phyloP scores from a whole-genome alignment of 805 yeast species.

The Starmerella floricola region DNA sequence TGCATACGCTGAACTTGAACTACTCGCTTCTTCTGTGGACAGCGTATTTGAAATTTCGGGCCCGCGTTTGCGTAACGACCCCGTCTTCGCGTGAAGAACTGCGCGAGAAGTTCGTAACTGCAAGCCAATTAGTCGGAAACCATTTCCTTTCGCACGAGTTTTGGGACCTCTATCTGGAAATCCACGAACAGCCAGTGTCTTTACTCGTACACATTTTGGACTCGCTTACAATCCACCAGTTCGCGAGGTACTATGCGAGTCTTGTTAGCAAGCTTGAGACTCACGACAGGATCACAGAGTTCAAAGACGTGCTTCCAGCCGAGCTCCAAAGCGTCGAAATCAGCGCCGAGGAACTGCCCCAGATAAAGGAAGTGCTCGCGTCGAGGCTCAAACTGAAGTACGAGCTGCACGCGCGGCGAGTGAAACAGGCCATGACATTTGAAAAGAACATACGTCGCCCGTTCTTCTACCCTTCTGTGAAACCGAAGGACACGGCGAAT shows the following conservation, averaged over 20 bases:
- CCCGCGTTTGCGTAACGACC: slow-evolving; percentile 19
- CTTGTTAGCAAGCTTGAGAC: slow-evolving; percentile 19
- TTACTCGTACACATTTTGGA: slow-evolving; percentile 33
- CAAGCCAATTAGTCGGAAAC: slow-evolving; percentile 42
- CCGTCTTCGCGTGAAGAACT: slow-evolving; percentile 11
- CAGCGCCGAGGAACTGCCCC: slow-evolving; percentile 4
- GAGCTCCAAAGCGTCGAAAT: not conserved
- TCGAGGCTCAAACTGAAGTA: slow-evolving; percentile 14
- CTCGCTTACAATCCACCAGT: slow-evolving; percentile 48
- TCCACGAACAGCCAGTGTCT: slow-evolving; percentile 36
- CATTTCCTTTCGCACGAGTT: slow-evolving; percentile 67
- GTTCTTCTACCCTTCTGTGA: slow-evolving; percentile 41
- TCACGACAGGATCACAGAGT: not conserved
- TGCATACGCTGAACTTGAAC: slow-evolving; percentile 23
- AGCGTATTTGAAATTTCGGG: slow-evolving; percentile 28
- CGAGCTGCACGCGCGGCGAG: slow-evolving; percentile 28
- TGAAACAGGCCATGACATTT: slow-evolving; percentile 53
- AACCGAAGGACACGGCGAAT: slow-evolving; percentile 30
- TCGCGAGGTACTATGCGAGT: slow-evolving; percentile 57
- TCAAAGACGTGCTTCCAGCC: slow-evolving; percentile 2
- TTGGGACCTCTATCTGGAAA: slow-evolving; percentile 70
- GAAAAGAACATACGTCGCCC: slow-evolving; percentile 52
- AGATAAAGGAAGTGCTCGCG: slow-evolving; percentile 6
- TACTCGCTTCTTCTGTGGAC: slow-evolving; percentile 32
- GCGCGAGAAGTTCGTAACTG: slow-evolving; percentile 35